These are phyloP conservation scores for Lactarius psammicola DNA, from an alignment of 768 basidiomycete species.

Conservation along the genomic window DNA sequence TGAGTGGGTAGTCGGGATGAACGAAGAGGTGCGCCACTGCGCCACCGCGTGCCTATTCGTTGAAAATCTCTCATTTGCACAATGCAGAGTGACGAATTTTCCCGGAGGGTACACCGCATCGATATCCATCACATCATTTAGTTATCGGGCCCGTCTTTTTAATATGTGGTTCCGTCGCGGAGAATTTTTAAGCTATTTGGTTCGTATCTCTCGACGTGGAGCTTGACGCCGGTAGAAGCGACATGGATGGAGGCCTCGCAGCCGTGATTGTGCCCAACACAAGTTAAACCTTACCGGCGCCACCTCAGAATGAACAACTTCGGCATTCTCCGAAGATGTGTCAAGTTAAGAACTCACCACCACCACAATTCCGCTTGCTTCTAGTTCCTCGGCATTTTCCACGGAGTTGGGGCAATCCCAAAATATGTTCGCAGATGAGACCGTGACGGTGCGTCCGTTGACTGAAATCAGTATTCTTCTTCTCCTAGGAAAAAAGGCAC, in stretches of 20 bases:
- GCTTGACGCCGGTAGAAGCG: background rate
- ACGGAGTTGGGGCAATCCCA: background rate
- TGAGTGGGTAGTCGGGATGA: slow-evolving; percentile 24
- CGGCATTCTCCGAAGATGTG: background rate
- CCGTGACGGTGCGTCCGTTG: no score
- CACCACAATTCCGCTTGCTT: no score
- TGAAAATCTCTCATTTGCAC: background rate
- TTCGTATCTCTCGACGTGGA: background rate
- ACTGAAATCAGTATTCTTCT: no score
- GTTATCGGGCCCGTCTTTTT: background rate
- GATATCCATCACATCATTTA: slow-evolving; percentile 25
- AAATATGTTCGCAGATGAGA: background rate
- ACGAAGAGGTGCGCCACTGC: slow-evolving; percentile 10
- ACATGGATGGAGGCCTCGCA: background rate
- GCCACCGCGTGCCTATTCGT: no score
- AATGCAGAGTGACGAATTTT: slow-evolving; percentile 10
- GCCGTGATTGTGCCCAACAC: background rate
- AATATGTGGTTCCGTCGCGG: background rate
- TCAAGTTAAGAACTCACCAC: background rate
- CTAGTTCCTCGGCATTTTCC: background rate
- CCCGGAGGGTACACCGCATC: slow-evolving; percentile 9
- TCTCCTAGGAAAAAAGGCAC: no score
- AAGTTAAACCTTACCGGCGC: background rate
- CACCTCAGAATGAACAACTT: background rate
- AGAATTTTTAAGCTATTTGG: background rate